phyloP scores from a whole-genome alignment of 202 grass and related monocot species.

The Setaria viridis region DNA sequence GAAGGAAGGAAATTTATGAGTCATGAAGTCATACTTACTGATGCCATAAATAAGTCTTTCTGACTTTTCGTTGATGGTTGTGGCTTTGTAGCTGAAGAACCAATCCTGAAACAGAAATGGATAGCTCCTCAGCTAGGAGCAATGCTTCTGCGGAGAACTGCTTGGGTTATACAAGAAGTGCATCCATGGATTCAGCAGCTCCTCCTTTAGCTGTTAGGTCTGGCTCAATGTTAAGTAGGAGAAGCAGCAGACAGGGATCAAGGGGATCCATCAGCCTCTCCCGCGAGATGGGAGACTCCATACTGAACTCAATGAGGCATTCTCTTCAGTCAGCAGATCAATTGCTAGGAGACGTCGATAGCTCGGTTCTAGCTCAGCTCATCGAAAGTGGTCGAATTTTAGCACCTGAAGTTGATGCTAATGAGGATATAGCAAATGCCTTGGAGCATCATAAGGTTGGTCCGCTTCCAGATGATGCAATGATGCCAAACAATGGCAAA shows the following conservation, averaged over 20 bases:
- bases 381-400: constrained; percentile 71
- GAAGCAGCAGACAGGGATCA: constrained; percentile 54
- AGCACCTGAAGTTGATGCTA: constrained; percentile 36
- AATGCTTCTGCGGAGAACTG: constrained; percentile 1
- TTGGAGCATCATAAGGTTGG: constrained; percentile 43
- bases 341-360: constrained; percentile 63
- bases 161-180: constrained; percentile 45
- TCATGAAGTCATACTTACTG: neutral
- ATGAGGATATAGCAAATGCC: constrained; percentile 40
- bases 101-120: constrained; percentile 38
- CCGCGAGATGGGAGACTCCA: constrained; percentile 60
- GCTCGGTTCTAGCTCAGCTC: constrained; percentile 66
- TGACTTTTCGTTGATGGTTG: constrained; percentile 18
- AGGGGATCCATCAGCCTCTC: constrained; percentile 69
- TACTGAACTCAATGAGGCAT: constrained; percentile 74
- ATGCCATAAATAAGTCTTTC: constrained; percentile 21
- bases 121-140: constrained; percentile 38
- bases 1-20: neutral
- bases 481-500: constrained; percentile 23
- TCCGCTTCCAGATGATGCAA: constrained; percentile 48
- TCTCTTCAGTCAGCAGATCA: constrained; percentile 71
- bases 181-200: constrained; percentile 51
- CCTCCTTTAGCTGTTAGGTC: constrained; percentile 48
- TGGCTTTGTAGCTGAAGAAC: constrained; percentile 11
- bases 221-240: constrained; percentile 45